Evolutionary conservation across 176 grass and related monocot species (phyloP).

Genomic region (Zoysia pacifica): DNA sequence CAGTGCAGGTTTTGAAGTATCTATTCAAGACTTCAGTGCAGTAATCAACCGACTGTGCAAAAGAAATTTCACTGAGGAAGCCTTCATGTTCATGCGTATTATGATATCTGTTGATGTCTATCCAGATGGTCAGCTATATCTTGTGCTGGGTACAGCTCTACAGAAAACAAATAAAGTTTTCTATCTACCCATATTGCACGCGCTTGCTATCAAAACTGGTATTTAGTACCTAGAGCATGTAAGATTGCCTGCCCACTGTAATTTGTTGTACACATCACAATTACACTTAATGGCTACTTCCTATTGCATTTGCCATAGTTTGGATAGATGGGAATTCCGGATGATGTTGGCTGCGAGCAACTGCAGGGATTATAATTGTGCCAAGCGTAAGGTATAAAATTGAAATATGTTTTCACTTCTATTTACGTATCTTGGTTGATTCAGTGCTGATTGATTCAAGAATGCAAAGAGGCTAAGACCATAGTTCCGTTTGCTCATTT

Average conservation of each 20-base stretch:
- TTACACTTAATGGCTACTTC: not conserved
- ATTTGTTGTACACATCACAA: conserved; percentile 12
- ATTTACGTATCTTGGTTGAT: not conserved
- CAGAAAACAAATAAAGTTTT: conserved; percentile 48
- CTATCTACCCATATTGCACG: conserved; percentile 54
- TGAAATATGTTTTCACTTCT: conserved; percentile 16
- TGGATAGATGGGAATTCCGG: conserved; percentile 14
- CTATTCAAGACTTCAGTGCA: conserved; percentile 78
- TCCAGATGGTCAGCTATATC: conserved; percentile 63
- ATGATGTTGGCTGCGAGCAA: not conserved
- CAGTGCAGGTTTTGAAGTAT: conserved; percentile 59
- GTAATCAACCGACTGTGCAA: conserved; percentile 87
- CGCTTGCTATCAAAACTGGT: conserved; percentile 69
- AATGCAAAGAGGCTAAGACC: conserved; percentile 15
- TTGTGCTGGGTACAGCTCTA: conserved; percentile 53
- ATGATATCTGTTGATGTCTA: conserved; percentile 70
- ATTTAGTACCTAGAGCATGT: conserved; percentile 46
- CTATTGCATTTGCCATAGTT: conserved; percentile 21
- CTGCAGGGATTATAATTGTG: conserved; percentile 11
- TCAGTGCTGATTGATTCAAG: not conserved
- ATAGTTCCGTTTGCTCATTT: not conserved
- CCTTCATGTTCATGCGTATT: conserved; percentile 52
- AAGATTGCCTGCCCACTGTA: conserved; percentile 1
- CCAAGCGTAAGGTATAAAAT: conserved; percentile 3
- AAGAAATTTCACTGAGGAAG: conserved; percentile 63